Conservation (phyloP, 768 basidiomycete species). For the Podaxis rugospora region DNA sequence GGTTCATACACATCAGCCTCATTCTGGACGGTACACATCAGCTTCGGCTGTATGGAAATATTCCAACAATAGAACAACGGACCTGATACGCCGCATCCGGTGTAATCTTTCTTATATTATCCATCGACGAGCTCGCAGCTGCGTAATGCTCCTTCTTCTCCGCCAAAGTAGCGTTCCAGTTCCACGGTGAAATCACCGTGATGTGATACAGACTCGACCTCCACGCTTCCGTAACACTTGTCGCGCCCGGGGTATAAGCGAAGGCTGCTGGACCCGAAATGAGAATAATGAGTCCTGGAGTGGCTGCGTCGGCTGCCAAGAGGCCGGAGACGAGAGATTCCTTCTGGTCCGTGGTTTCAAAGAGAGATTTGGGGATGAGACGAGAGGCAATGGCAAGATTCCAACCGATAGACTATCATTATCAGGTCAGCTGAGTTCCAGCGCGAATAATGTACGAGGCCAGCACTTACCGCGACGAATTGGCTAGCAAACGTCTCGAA, state of each 20-base stretch:
- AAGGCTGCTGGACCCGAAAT: slow-evolving; percentile 35
- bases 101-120: slow-evolving; percentile 36
- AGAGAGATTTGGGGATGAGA: slow-evolving; percentile 35
- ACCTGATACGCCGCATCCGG: slow-evolving; percentile 43
- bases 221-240: slow-evolving; percentile 44
- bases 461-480: slow-evolving; percentile 32
- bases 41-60: background rate
- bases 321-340: slow-evolving; percentile 32
- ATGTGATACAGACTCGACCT: slow-evolving; percentile 41
- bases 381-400: slow-evolving; percentile 41
- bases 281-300: slow-evolving; percentile 38
- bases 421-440: background rate
- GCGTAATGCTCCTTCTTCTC: slow-evolving; percentile 31
- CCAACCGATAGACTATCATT: slow-evolving; percentile 30
- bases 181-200: slow-evolving; percentile 39
- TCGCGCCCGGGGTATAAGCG: slow-evolving; percentile 25
- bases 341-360: slow-evolving; percentile 26
- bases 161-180: slow-evolving; percentile 37
- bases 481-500: slow-evolving; percentile 32
- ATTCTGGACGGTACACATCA: slow-evolving; percentile 25
- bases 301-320: slow-evolving; percentile 27
- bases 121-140: slow-evolving; percentile 31
- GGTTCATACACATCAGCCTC: slow-evolving; percentile 47
- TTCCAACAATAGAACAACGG: slow-evolving; percentile 13
- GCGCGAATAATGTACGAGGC: background rate